Base-by-base conservation (phyloP, 2,329 filamentous ascomycete species). In the Coleophoma crateriformis region DNA sequence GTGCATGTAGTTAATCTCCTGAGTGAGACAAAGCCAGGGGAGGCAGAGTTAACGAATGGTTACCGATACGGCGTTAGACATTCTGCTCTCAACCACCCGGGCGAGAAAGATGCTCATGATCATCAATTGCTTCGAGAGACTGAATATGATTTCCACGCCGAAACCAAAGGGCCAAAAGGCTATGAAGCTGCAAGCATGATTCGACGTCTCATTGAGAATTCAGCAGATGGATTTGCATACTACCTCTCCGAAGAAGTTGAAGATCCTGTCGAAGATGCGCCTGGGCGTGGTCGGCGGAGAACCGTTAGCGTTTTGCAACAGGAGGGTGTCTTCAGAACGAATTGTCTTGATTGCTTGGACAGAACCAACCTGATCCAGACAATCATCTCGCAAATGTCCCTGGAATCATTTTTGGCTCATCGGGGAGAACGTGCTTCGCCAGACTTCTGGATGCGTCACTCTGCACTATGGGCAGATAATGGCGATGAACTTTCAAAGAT, bases 281-380 rank as follows among this genome's bases (percentile, higher is more conserved):
- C 69, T 32, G 55, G 57, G 47, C 66, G 68, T 46, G 58, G 67
- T 3, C 55, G 67, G 51, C 64, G 65, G 48, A 67, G 70, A 50
- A 70, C 76, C 3, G 78, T 87, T 7, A 82, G 90, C 2, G 80
- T 95, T 19, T 71, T 96, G 46, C 90, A 95, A 64, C 94, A 99
- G 68, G 89, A 95, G 64, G 92, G 94, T n/a, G 81, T 95, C 6
- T 97, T 97, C 67, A 81, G 92, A 54, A 96, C 91, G 4, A 99
- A 99, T 61, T 99, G 94, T 65, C 75, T 99, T 22, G 94, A 99
- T 67, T 99, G 94, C 65, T 74, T 99, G 40, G 94, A 99, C 66
- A 83, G 94, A 51, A 99, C 94, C 7, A 99, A 99, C 64, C 75
- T 97, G 27, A 90, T 99, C 27, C 94, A 99, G 69, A 95, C 91